Base-by-base conservation (phyloP, 2,329 filamentous ascomycete species). In the Diaporthe helianthi region DNA sequence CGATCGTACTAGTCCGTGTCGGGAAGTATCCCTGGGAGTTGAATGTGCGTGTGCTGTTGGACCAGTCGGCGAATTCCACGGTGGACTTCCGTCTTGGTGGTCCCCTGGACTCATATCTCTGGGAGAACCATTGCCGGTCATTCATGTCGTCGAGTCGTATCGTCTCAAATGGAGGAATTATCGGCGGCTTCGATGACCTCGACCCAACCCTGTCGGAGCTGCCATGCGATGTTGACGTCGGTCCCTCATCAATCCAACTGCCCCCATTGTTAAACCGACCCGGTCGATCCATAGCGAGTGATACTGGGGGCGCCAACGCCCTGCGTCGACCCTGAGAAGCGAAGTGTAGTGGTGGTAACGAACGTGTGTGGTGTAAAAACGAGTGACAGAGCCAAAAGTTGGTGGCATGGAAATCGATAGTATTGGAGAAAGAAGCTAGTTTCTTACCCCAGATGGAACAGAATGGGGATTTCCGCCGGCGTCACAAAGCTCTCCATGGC, bases 211-310 rank as follows among this genome's bases (percentile, higher is more conserved):
- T 49, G 58, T 63, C 58, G n/a, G 58, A 46, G 58, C 38, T 46
- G 2, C 38, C 24, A 31, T 60, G 44, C 26, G 55, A 22, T 26
- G 58, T 33, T n/a, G 58, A 61, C 10, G 26, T 19, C n/a, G 58
- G 36, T 8, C 15, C 44, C 12, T 63, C 58, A 15, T 49, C 29
- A 12, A 49, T 19, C 41, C 44, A 63, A 29, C 44, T 63, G 58
- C 44, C 58, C 44, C 44, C 58, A 49, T 29, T 49, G 58, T 33
- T 49, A 36, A 63, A 63, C 26, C 58, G 58, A 63, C n/a, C 58
- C 58, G 41, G 58, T 63, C 58, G 58, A 63, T 63, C 58, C 58
- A 63, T 63, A 36, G 44, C 58, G 58, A 26, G n/a, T 63, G 58
- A 63, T 63, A 47, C 44, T 36, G 58, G 58, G 41, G 58, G 41